Evolutionary conservation across 257 asterid genomes (phyloP).

Genomic region (Lycium barbarum): DNA sequence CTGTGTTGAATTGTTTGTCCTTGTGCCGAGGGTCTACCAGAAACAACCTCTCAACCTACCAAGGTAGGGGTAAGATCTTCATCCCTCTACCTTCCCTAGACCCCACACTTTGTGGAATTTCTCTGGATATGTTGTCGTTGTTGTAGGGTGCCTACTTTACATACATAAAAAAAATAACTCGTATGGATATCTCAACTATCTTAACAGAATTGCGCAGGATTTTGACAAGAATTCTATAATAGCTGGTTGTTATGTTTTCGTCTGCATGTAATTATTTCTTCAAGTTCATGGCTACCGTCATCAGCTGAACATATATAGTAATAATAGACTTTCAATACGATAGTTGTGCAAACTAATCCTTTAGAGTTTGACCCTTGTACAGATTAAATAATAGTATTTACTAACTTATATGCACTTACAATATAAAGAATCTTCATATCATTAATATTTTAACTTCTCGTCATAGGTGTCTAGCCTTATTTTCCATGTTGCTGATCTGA

Average conservation of each 20-base stretch:
- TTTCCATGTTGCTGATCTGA: neutral
- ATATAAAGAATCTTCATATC: no score
- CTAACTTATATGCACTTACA: no score
- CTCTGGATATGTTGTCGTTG: no score
- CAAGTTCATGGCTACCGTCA: neutral
- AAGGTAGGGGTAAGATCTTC: no score
- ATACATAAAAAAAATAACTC: neutral
- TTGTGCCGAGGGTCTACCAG: no score
- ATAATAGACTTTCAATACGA: neutral
- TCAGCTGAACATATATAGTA: neutral
- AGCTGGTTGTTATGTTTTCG: neutral
- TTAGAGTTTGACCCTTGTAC: neutral
- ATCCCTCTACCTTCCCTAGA: no score
- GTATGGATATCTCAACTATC: neutral
- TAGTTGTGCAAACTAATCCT: neutral
- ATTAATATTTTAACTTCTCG: neutral
- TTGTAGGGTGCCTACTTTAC: neutral
- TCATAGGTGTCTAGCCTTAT: neutral
- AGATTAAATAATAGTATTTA: neutral
- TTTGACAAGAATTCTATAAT: slow-evolving; percentile 7
- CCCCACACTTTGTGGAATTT: no score
- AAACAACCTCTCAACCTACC: no score
- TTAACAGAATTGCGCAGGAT: neutral
- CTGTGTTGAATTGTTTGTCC: no score
- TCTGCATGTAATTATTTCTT: neutral